phyloP scores from a whole-genome alignment of 2,329 filamentous ascomycete genomes.

The Calonectria honghensis region DNA sequence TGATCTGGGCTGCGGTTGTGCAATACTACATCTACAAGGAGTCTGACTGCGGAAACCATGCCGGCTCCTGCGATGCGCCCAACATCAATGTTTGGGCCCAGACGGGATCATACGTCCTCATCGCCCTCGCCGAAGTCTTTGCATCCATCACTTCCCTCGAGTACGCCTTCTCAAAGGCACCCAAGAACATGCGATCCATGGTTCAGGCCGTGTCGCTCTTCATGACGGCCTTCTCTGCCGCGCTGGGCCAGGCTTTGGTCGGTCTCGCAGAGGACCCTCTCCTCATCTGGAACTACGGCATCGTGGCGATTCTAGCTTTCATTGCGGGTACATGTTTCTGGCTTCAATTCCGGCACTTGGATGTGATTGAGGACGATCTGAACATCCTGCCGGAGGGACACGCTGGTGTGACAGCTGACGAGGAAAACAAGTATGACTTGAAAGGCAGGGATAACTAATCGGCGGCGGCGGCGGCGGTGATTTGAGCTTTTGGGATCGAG shows the following conservation, averaged over 20 bases:
- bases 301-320: conserved; percentile 79
- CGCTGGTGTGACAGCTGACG: conserved; percentile 51
- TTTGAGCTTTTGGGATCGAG: no score
- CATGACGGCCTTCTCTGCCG: conserved; percentile 80
- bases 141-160: conserved; percentile 77
- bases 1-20: conserved; percentile 73
- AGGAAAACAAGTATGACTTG: conserved; percentile 46
- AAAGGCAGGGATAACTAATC: conserved; percentile 39
- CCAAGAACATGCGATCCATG: conserved; percentile 84
- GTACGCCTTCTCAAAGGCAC: conserved; percentile 85
- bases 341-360: conserved; percentile 76
- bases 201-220: conserved; percentile 82
- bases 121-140: conserved; percentile 70
- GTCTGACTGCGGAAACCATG: conserved; percentile 73
- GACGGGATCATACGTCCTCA: conserved; percentile 69
- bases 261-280: conserved; percentile 74
- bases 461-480: not conserved
- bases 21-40: conserved; percentile 79
- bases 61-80: conserved; percentile 62
- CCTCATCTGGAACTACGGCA: conserved; percentile 83
- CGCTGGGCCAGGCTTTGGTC: conserved; percentile 77
- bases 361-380: conserved; percentile 79
- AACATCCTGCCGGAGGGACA: conserved; percentile 72
- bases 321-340: conserved; percentile 80
- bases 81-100: conserved; percentile 79